Evolutionary conservation across 495 filamentous ascomycete genomes (phyloP), one percentile per base, ranked within the genome.

Genomic region (Friedmanniomyces endolithicus): DNA sequence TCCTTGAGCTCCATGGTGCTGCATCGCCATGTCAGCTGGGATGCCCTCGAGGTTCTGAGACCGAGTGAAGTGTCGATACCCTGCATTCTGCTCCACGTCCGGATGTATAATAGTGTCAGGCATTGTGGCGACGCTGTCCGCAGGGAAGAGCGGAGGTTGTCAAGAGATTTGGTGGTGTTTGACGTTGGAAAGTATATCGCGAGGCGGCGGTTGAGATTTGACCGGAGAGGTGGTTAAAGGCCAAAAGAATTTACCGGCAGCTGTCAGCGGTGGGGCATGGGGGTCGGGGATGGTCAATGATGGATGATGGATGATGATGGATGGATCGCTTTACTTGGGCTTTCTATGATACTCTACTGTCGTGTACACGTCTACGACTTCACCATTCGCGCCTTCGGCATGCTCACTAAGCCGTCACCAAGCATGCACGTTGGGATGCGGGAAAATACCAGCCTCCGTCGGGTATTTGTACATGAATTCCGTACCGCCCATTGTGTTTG

Each of bases 1-100:
- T 97, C 87, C 77, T 95, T 99, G 60, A 99, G 84, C 80, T 97
- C 92, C 63, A 94, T 76, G 60, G 75, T 83, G 65, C 86, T 89
- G 65, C 17, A n/a, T n/a, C n/a, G n/a, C n/a, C n/a, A n/a, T n/a
- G n/a, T n/a, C n/a, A n/a, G n/a, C n/a, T 50, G 12, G 17, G 14
- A 17, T 7, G 17, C 22, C 4, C 44, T 33, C 16, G 41, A 55
- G 34, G 19, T 11, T 19, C 22, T 17, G 12, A 6, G 49, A 6
- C 17, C 6, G n/a, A 16, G 11, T 6, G 24, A 11, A 9, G 12
- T 53, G n/a, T n/a, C n/a, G n/a, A n/a, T 69, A 87, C 83, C 80
- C 80, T 73, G 79, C 76, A 68, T 72, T 77, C 53, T 73, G 70
- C 60, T 75, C 72, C 53, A 33, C 47, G 3, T 59, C 57, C 1